phyloP scores from a whole-genome alignment of 75 land plant species.

The Isoetes taiwanensis region DNA sequence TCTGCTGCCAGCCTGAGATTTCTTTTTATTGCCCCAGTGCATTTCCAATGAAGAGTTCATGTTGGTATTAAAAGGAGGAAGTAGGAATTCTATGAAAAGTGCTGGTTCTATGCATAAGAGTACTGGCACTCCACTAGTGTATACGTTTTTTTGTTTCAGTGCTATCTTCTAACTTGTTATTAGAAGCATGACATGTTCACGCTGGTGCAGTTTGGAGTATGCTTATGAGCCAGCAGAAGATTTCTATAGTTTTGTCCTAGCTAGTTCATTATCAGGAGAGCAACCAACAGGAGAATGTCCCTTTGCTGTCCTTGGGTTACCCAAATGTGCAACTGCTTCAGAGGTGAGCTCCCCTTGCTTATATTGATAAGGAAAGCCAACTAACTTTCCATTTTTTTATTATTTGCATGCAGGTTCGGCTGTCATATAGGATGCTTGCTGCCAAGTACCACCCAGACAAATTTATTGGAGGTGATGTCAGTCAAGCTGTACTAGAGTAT shows the following conservation, averaged over 20 bases:
- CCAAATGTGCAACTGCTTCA: slow-evolving; percentile 17
- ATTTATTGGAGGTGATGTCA: not conserved
- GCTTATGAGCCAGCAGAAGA: slow-evolving; percentile 24
- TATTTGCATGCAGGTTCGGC: slow-evolving; percentile 12
- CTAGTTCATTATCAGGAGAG: slow-evolving; percentile 5
- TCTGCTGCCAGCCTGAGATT: no score
- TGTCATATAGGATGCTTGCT: slow-evolving; percentile 17
- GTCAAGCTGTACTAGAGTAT: slow-evolving; percentile 8
- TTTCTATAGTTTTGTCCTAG: slow-evolving; percentile 17
- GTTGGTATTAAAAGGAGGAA: no score
- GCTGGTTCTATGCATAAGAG: no score
- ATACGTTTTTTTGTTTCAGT: no score
- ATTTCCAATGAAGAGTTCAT: not conserved
- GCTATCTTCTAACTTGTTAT: no score
- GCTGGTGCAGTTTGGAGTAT: slow-evolving; percentile 18
- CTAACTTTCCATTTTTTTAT: not conserved
- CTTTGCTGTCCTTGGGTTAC: slow-evolving; percentile 17
- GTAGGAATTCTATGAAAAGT: no score
- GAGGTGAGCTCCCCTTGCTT: slow-evolving; percentile 11
- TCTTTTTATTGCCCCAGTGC: no score
- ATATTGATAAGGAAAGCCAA: not conserved
- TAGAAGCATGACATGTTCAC: not conserved
- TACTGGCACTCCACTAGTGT: no score
- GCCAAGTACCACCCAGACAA: slow-evolving; percentile 24
- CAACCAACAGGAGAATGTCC: slow-evolving; percentile 14